These are phyloP conservation scores for Cryphonectria carpinicola DNA, from an alignment of 2,329 filamentous ascomycete species.

Conservation along the genomic window DNA sequence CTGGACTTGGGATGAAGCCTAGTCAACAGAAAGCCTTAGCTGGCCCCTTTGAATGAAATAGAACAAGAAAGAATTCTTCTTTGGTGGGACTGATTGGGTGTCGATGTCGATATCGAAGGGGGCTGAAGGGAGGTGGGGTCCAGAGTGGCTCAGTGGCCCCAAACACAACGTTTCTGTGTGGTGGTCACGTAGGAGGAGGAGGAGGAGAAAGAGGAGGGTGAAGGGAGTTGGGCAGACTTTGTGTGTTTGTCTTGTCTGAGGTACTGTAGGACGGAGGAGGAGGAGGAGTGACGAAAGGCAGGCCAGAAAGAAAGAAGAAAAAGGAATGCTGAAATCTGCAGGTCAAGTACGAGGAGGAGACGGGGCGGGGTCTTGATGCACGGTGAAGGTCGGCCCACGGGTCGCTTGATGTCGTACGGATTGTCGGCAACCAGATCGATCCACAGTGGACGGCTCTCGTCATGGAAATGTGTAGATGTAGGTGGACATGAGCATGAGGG, in stretches of 20 bases:
- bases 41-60: constrained; percentile 12
- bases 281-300: neutral
- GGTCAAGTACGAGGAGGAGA: constrained; percentile 10
- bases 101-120: constrained; percentile 15
- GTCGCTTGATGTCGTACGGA: constrained; percentile 13
- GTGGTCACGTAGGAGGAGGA: neutral
- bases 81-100: constrained; percentile 6
- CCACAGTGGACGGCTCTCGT: constrained; percentile 10
- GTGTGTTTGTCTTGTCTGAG: constrained; percentile 4
- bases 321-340: constrained; percentile 6
- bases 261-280: neutral
- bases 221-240: neutral
- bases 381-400: constrained; percentile 7
- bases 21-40: constrained; percentile 14
- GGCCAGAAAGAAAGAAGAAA: neutral
- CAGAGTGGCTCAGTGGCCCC: neutral
- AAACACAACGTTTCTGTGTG: neutral
- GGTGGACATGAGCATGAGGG: constrained; percentile 2
- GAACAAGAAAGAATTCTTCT: neutral
- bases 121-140: constrained; percentile 10
- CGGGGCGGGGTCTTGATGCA: neutral
- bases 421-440: constrained; percentile 9
- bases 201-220: neutral
- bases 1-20: constrained; percentile 14
- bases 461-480: constrained; percentile 4